Evolutionary conservation across 805 yeast species (phyloP), one percentile per base, ranked within the genome.

Genomic region (Maudiozyma serrabonitensis): DNA sequence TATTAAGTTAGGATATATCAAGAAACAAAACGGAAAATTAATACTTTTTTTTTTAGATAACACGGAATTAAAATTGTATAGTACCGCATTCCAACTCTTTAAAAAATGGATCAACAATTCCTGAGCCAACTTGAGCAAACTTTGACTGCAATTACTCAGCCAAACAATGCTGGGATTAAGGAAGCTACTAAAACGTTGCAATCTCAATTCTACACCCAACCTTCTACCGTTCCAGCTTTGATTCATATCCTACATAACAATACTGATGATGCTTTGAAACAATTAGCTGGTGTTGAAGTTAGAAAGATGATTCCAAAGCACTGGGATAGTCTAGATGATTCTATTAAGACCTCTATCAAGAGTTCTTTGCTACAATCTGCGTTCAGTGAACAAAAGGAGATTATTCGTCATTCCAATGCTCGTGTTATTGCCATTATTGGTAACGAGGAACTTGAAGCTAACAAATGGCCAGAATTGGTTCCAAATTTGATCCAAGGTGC

Each of bases 231-330:
- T 52, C 93, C 95, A 18, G 82, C 95, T 11, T 74, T 91, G 65
- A 73, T 91, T 58, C 93, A 87, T 61, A 79, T 93, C 52, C 75
- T 88, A 62, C 89, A 86, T 68, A 75, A 74, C 56, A 81, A 82
- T 57, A 69, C 75, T 40, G 82, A 82, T 59, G 83, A 78, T 55
- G 86, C 85, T 60, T 66, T 90, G 58, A 84, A 87, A 61, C 95
- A 89, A 69, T 75, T 93, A 53, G 95, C 97, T n/a, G 95, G 96
- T 53, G 96, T 93, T 54, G 99, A 93, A 72, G 88, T 90, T 40
- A 81, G 96, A 70, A 93, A 93, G 68, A 78, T 85, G 62, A 80
- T 90, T 39, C 63, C 75, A 47, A 73, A 75, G 55, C 81, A 80
- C 62, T 93, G 98, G 98, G 66, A 59, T 23, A 28, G 56, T 12